A percentile compares a stretch with the other conserved stretches of the same genome.
These are phyloP conservation scores for Apiotrichum mycotoxinovorans DNA, from an alignment of 1,284 basidiomycete genomes.

Conservation along the genomic window DNA sequence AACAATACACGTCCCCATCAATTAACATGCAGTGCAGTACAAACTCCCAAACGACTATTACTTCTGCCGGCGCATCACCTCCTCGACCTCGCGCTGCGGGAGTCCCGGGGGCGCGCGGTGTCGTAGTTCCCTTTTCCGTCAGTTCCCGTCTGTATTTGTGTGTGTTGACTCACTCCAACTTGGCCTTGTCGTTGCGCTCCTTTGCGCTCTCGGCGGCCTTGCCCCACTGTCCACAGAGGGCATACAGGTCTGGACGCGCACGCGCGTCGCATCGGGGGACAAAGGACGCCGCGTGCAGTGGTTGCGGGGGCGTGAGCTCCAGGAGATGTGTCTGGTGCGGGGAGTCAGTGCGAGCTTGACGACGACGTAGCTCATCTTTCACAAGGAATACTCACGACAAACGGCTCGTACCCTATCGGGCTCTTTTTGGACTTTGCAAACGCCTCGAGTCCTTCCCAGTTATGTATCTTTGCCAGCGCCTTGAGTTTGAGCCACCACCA, in stretches of 20 bases:
- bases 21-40: neutral
- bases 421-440: conserved; percentile 82
- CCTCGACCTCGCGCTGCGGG: conserved; percentile 17
- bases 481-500: conserved; percentile 91
- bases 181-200: conserved; percentile 73
- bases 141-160: neutral
- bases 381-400: conserved; percentile 62
- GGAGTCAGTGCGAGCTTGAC: neutral
- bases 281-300: conserved; percentile 68
- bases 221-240: conserved; percentile 82
- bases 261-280: conserved; percentile 77
- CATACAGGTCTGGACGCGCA: conserved; percentile 78
- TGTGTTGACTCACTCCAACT: conserved; percentile 64
- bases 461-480: conserved; percentile 67
- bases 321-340: conserved; percentile 40
- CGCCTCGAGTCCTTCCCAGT: conserved; percentile 77
- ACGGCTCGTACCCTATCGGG: conserved; percentile 93
- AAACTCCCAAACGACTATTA: neutral
- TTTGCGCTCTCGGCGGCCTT: conserved; percentile 82
- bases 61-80: conserved; percentile 21
- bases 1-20: no score
- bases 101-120: conserved; percentile 9
- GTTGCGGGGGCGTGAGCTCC: conserved; percentile 48
- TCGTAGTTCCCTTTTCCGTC: conserved; percentile 8
- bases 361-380: neutral